A percentile compares a stretch with the other conserved stretches of the same genome.
These are phyloP conservation scores for Circinella minor DNA, from an alignment of 371 early-diverging fungal genomes.

Conservation along the genomic window DNA sequence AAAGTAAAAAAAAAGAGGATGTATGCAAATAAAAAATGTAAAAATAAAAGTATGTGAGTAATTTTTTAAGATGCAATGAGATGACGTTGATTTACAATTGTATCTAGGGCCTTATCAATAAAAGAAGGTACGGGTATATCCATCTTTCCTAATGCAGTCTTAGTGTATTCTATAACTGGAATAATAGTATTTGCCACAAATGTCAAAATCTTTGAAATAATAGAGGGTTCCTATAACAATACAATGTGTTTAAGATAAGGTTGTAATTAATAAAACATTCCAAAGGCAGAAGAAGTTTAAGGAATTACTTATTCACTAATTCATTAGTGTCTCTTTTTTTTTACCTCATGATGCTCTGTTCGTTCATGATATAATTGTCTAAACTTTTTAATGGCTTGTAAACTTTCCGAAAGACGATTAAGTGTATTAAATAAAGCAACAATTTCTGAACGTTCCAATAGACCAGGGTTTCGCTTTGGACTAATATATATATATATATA, in stretches of 20 bases:
- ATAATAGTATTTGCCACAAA: background rate
- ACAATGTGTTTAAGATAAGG: constrained; percentile 38
- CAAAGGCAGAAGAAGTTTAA: constrained; percentile 72
- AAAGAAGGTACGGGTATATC: constrained; percentile 38
- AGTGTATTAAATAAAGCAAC: constrained; percentile 94
- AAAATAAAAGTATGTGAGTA: background rate
- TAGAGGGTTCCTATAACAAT: background rate
- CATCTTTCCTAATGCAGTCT: constrained; percentile 17
- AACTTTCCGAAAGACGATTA: constrained; percentile 82
- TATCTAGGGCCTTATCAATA: constrained; percentile 18
- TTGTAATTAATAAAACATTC: constrained; percentile 74
- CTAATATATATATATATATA: constrained; percentile 18
- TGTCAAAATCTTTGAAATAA: background rate
- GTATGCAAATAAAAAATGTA: background rate
- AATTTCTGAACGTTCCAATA: constrained; percentile 84
- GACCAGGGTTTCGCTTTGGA: constrained; percentile 51
- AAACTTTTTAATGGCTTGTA: constrained; percentile 73
- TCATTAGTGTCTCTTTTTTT: background rate
- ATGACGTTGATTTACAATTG: background rate
- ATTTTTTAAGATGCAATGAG: background rate
- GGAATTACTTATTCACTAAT: constrained; percentile 48
- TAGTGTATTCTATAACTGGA: constrained; percentile 1
- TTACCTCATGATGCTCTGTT: constrained; percentile 18
- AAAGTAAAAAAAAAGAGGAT: background rate
- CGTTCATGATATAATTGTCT: constrained; percentile 70